Conservation (phyloP, 768 basidiomycete species). For the Boletellus sp. region DNA sequence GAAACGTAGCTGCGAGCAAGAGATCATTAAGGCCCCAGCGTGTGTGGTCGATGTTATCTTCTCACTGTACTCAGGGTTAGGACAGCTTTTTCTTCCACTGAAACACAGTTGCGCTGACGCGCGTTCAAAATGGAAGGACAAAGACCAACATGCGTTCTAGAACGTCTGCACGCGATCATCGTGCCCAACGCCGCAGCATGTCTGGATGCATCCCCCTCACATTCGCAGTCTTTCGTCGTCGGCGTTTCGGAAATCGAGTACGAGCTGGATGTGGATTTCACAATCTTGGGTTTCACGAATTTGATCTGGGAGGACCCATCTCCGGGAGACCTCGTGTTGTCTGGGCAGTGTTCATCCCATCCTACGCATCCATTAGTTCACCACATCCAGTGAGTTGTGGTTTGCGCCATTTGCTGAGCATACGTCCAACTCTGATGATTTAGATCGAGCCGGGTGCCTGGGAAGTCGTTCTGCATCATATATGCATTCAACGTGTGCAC, state of each 20-base stretch:
- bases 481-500: conserved; percentile 38
- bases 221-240: conserved; percentile 78
- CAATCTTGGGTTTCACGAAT: conserved; percentile 65
- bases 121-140: conserved; percentile 52
- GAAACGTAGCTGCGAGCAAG: conserved; percentile 73
- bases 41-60: conserved; percentile 71
- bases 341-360: conserved; percentile 13
- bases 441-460: conserved; percentile 85
- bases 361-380: conserved; percentile 56
- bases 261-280: conserved; percentile 82
- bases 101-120: conserved; percentile 9
- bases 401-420: neutral
- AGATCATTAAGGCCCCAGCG: conserved; percentile 68
- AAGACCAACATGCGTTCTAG: conserved; percentile 80
- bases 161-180: conserved; percentile 65
- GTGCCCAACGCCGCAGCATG: conserved; percentile 37
- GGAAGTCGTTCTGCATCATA: conserved; percentile 71
- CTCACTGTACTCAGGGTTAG: conserved; percentile 73
- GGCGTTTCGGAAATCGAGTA: conserved; percentile 87
- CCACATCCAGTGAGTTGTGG: conserved; percentile 33
- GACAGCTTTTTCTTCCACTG: conserved; percentile 5
- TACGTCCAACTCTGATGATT: neutral
- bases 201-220: conserved; percentile 74
- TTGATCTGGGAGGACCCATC: conserved; percentile 66
- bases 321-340: conserved; percentile 8